These are phyloP conservation scores for Fusarium stilboides DNA, from an alignment of 2,329 filamentous ascomycete genomes.

Conservation along the genomic window DNA sequence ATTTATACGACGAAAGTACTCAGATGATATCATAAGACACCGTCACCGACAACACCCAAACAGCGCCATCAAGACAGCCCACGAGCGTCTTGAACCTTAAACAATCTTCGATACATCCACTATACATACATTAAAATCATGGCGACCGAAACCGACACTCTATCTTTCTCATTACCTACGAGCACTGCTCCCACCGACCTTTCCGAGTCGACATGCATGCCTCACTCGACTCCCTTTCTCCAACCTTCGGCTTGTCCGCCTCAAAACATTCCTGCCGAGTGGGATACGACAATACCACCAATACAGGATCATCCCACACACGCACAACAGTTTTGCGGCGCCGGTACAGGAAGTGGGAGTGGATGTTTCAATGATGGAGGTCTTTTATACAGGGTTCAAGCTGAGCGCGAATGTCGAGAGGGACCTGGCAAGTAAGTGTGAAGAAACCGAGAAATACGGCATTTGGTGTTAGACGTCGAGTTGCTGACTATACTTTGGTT, in stretches of 20 bases:
- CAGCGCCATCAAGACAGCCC: conserved; percentile 18
- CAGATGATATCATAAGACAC: conserved; percentile 35
- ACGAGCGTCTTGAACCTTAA: conserved; percentile 19
- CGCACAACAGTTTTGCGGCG: conserved; percentile 30
- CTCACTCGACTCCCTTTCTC: conserved; percentile 35
- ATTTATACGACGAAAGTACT: conserved; percentile 2
- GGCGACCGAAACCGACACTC: conserved; percentile 54
- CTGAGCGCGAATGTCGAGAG: conserved; percentile 48
- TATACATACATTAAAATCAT: conserved; percentile 36
- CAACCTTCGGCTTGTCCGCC: conserved; percentile 33
- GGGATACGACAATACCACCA: conserved; percentile 52
- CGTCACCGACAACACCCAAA: background rate
- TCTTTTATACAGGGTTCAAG: conserved; percentile 48
- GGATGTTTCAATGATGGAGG: conserved; percentile 49
- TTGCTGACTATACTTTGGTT: conserved; percentile 42
- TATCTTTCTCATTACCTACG: conserved; percentile 52
- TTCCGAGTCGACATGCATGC: conserved; percentile 50
- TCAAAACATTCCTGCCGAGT: conserved; percentile 44
- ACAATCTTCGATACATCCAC: conserved; percentile 7
- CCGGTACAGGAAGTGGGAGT: conserved; percentile 11
- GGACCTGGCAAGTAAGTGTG: conserved; percentile 49
- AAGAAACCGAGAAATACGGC: background rate
- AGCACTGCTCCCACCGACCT: conserved; percentile 53
- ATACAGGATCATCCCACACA: conserved; percentile 20
- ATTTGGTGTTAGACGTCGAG: conserved; percentile 1